Conservation (phyloP, 2,329 filamentous ascomycete genomes). For the Penicillium sp. region DNA sequence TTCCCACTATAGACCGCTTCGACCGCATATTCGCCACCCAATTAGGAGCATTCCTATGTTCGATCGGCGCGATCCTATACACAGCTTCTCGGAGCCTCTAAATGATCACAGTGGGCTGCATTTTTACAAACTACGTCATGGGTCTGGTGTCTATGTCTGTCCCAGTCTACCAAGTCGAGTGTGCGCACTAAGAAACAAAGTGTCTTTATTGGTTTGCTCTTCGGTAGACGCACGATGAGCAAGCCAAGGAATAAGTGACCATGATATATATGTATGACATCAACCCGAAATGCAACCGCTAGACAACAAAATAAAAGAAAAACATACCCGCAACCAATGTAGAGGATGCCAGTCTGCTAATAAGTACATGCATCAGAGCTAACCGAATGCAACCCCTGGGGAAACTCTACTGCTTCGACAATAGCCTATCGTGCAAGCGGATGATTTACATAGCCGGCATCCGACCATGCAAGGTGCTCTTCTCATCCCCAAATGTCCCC, state of each 20-base stretch:
- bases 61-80: constrained; percentile 60
- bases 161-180: constrained; percentile 64
- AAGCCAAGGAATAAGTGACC: constrained; percentile 41
- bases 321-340: constrained; percentile 5
- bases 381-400: neutral
- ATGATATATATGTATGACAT: constrained; percentile 1
- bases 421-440: neutral
- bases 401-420: neutral
- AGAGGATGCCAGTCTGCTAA: constrained; percentile 4
- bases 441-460: neutral
- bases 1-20: constrained; percentile 62
- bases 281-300: constrained; percentile 1
- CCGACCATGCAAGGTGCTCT: neutral
- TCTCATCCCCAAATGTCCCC: neutral
- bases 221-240: constrained; percentile 54
- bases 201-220: constrained; percentile 60
- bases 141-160: constrained; percentile 53
- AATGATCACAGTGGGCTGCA: constrained; percentile 59
- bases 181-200: constrained; percentile 58
- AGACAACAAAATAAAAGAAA: neutral
- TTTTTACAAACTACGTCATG: constrained; percentile 51
- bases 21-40: constrained; percentile 61
- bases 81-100: constrained; percentile 55
- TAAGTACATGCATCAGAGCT: neutral
- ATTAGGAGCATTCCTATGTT: constrained; percentile 58